Evolutionary conservation across 169 alveolate genomes (phyloP).

Genomic region (Plasmodium cynomolgi): DNA sequence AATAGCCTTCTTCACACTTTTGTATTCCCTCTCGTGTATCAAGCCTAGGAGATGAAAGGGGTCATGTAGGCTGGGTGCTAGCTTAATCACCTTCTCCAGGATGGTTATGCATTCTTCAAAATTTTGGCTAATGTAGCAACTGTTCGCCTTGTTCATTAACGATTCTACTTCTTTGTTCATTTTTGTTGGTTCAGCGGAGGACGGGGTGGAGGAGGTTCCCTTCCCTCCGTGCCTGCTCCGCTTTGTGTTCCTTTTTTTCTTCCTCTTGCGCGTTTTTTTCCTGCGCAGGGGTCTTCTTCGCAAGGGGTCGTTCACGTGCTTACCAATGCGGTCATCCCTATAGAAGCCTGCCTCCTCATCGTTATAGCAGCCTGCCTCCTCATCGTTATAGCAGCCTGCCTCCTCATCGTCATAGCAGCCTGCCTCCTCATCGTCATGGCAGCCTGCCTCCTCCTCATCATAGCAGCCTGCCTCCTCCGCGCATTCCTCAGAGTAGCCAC

Average conservation of each 20-base stretch:
- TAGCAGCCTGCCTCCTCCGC: neutral
- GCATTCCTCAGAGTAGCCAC: neutral
- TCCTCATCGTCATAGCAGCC: neutral
- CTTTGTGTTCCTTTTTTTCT: neutral
- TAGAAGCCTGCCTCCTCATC: neutral
- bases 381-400: neutral
- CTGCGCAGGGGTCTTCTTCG: neutral
- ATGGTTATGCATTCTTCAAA: constrained; percentile 78
- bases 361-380: neutral
- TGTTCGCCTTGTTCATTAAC: constrained; percentile 82
- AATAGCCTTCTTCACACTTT: constrained; percentile 87
- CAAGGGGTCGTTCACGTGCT: neutral
- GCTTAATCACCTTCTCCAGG: constrained; percentile 85
- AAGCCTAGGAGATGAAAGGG: constrained; percentile 92
- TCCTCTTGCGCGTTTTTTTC: constrained; percentile 3
- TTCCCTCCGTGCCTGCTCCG: neutral
- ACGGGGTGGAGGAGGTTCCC: neutral
- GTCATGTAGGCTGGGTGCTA: constrained; percentile 91
- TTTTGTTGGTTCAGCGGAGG: constrained; percentile 66
- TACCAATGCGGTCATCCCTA: neutral
- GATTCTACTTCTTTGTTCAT: constrained; percentile 78
- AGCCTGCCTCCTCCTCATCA: neutral
- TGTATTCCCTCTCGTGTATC: constrained; percentile 89
- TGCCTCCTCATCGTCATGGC: neutral
- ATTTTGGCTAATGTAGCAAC: constrained; percentile 77